phyloP scores from a whole-genome alignment of 164 flowering plant genomes.

The Liriodendron chinense region DNA sequence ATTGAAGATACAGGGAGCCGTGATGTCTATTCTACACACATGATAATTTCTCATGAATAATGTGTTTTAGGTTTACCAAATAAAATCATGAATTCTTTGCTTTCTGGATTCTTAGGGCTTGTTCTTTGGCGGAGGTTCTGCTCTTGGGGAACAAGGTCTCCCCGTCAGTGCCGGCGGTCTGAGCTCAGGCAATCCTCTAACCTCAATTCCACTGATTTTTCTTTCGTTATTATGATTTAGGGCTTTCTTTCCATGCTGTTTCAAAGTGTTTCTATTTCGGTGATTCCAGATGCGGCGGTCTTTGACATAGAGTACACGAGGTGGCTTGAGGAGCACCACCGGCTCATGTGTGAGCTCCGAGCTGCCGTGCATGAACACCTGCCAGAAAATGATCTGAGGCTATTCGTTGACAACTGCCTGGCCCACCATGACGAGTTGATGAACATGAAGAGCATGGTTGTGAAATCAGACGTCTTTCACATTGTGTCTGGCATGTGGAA shows the following conservation, averaged over 20 bases:
- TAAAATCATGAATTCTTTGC: background rate
- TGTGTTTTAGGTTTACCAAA: too few relatives aligned
- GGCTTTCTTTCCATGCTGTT: background rate
- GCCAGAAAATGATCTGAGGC: slow-evolving; percentile 76
- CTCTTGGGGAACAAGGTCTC: slow-evolving; percentile 64
- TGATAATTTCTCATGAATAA: background rate
- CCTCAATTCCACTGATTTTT: background rate
- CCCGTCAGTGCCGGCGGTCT: slow-evolving; percentile 45
- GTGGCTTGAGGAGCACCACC: slow-evolving; percentile 96
- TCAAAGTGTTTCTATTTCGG: background rate
- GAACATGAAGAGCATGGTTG: slow-evolving; percentile 65
- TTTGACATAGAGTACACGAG: slow-evolving; percentile 93
- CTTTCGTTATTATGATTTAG: background rate
- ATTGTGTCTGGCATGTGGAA: slow-evolving; percentile 94
- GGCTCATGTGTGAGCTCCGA: slow-evolving; percentile 83
- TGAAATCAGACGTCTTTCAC: slow-evolving; percentile 84
- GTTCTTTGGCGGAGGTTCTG: slow-evolving; percentile 59
- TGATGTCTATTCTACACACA: background rate
- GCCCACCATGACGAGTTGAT: slow-evolving; percentile 75
- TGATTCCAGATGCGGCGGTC: slow-evolving; percentile 59
- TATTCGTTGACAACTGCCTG: slow-evolving; percentile 73
- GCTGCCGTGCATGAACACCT: slow-evolving; percentile 88
- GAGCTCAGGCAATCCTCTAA: slow-evolving; percentile 50
- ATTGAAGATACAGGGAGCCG: background rate
- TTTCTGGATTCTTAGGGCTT: slow-evolving; percentile 48